A percentile compares a stretch with the other conserved stretches of the same genome.
Evolutionary conservation across 768 basidiomycete species (phyloP).

Genomic region (Brasilioporus rufonigricans): DNA sequence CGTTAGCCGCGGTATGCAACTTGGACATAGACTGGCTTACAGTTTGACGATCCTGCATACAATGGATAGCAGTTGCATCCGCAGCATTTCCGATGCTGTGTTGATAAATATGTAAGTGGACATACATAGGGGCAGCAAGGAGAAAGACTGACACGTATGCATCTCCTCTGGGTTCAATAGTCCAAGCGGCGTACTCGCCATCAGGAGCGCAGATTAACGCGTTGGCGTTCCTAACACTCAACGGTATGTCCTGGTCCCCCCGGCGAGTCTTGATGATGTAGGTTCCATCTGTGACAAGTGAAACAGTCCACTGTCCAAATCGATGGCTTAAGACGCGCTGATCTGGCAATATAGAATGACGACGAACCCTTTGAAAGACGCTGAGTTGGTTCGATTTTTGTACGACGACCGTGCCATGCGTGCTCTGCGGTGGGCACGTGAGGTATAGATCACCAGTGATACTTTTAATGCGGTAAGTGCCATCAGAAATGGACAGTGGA

Average conservation of each 20-base stretch:
- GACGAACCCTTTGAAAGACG: neutral
- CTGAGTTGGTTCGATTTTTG: neutral
- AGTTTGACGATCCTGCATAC: neutral
- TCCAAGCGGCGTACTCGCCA: neutral
- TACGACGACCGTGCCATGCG: neutral
- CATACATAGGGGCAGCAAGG: neutral
- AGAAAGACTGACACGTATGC: neutral
- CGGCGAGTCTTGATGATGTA: neutral
- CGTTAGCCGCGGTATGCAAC: neutral
- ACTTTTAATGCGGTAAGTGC: neutral
- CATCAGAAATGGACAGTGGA: neutral
- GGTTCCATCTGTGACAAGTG: neutral
- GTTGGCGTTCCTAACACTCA: neutral
- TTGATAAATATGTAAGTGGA: neutral
- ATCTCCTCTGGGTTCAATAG: neutral
- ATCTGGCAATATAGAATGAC: neutral
- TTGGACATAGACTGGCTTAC: neutral
- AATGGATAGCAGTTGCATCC: slow-evolving; percentile 1
- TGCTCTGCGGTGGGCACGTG: neutral
- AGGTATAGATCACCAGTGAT: neutral
- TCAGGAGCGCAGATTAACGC: neutral
- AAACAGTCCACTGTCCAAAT: neutral
- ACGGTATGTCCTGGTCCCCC: neutral
- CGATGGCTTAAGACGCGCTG: neutral
- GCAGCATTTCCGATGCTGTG: neutral